These are phyloP conservation scores for Candida dubliniensis DNA, from an alignment of 1,139 yeast genomes.

Conservation along the genomic window DNA sequence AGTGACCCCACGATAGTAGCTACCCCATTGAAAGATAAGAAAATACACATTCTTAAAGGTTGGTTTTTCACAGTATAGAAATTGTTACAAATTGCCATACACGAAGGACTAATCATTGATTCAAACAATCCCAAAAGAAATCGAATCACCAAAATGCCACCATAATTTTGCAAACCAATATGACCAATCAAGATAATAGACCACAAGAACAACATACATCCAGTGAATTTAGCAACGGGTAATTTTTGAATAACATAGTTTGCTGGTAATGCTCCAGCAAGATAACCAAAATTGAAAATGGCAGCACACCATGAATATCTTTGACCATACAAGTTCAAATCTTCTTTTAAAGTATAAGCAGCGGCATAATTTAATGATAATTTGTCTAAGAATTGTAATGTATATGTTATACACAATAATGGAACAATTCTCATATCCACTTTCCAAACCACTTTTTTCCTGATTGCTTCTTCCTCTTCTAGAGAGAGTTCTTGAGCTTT, in stretches of 20 bases:
- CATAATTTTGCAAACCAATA: conserved; percentile 44
- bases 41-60: conserved; percentile 34
- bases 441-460: conserved; percentile 30
- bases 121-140: conserved; percentile 42
- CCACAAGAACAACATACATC: conserved; percentile 49
- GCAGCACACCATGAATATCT: conserved; percentile 55
- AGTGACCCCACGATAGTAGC: conserved; percentile 35
- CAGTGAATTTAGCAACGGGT: conserved; percentile 55
- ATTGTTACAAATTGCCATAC: conserved; percentile 25
- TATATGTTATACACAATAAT: conserved; percentile 46
- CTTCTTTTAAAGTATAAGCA: conserved; percentile 24
- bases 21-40: conserved; percentile 30
- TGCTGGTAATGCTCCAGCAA: conserved; percentile 55
- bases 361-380: conserved; percentile 42
- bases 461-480: conserved; percentile 25
- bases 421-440: conserved; percentile 45
- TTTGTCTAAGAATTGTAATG: conserved; percentile 51
- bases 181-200: conserved; percentile 51
- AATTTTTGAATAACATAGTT: conserved; percentile 50
- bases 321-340: conserved; percentile 23
- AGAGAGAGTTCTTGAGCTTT: conserved; percentile 27
- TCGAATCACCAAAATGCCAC: conserved; percentile 50
- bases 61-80: conserved; percentile 31
- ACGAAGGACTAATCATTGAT: conserved; percentile 36
- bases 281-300: conserved; percentile 54